Percentiles rank a stretch among this genome's conserved stretches.
These are phyloP conservation scores for Krasilnikovozyma curviuscula DNA, from an alignment of 768 basidiomycete species.

Conservation along the genomic window DNA sequence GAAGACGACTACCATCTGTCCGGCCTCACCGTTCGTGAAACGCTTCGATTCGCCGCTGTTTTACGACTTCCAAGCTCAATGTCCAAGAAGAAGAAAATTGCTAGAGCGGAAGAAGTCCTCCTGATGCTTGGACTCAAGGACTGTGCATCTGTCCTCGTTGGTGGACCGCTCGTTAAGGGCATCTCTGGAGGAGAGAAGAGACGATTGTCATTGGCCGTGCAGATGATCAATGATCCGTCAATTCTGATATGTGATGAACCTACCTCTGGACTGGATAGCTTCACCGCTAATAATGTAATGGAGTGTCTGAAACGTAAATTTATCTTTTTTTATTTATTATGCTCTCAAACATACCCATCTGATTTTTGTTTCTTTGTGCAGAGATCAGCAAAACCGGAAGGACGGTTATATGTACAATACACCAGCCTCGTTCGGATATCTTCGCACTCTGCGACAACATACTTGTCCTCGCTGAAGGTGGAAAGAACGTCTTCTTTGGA, in stretches of 20 bases:
- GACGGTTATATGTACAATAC: slow-evolving; percentile 30
- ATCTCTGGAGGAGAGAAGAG: slow-evolving; percentile 37
- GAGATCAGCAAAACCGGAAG: slow-evolving; percentile 30
- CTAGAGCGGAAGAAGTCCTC: slow-evolving; percentile 33
- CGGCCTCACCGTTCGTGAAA: slow-evolving; percentile 21
- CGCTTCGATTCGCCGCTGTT: slow-evolving; percentile 29
- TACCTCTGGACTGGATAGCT: slow-evolving; percentile 31
- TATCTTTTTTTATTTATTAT: no score
- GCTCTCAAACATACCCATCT: no score
- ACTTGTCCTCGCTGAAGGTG: slow-evolving; percentile 25
- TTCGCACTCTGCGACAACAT: slow-evolving; percentile 26
- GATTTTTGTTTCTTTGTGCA: no score
- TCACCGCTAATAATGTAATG: slow-evolving; percentile 25
- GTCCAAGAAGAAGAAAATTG: slow-evolving; percentile 25
- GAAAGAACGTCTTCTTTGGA: slow-evolving; percentile 22
- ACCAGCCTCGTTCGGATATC: slow-evolving; percentile 29
- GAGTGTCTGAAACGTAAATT: not conserved
- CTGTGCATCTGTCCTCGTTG: slow-evolving; percentile 33
- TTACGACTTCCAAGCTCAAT: slow-evolving; percentile 27
- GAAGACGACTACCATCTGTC: slow-evolving; percentile 30
- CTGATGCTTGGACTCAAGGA: slow-evolving; percentile 32
- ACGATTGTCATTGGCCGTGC: slow-evolving; percentile 31
- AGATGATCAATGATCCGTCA: slow-evolving; percentile 30
- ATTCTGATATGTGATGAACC: slow-evolving; percentile 28
- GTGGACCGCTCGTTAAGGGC: slow-evolving; percentile 26